Conservation (phyloP, 257 asterid species). For the Buddleja alternifolia region DNA sequence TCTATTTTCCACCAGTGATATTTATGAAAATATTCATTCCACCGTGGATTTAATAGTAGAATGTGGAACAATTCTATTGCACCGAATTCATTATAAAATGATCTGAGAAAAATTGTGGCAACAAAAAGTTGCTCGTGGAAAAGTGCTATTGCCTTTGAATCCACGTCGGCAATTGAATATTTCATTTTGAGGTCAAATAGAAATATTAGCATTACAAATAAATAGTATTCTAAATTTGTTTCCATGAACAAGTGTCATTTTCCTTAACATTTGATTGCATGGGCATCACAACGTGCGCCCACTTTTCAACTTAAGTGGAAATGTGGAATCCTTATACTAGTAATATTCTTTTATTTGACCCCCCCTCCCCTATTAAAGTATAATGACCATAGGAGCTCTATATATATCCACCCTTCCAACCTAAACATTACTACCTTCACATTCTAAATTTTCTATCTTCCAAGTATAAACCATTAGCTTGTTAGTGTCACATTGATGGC, state of each 20-base stretch:
- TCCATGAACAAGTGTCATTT: constrained; percentile 26
- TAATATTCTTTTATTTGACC: constrained; percentile 10
- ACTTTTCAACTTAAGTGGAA: constrained; percentile 37
- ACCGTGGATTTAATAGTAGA: no score
- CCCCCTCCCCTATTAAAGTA: not conserved
- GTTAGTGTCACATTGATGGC: constrained; percentile 31
- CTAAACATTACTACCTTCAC: constrained; percentile 22
- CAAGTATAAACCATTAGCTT: no score
- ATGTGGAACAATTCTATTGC: no score
- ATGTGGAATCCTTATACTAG: constrained; percentile 1
- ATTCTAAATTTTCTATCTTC: not conserved
- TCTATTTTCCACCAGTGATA: no score
- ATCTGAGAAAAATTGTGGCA: no score
- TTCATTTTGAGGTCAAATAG: constrained; percentile 22
- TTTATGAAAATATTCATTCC: no score
- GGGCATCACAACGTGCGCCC: constrained; percentile 26
- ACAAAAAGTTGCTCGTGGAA: constrained; percentile 7
- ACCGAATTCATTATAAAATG: no score
- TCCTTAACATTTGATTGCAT: constrained; percentile 26
- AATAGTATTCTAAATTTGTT: not conserved
- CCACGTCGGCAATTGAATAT: constrained; percentile 25
- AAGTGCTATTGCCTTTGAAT: not conserved
- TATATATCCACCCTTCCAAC: constrained; percentile 24
- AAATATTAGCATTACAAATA: not conserved
- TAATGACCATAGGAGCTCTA: constrained; percentile 1